These are phyloP conservation scores for Aspergillus avenaceus DNA, from an alignment of 495 filamentous ascomycete species.

Conservation along the genomic window DNA sequence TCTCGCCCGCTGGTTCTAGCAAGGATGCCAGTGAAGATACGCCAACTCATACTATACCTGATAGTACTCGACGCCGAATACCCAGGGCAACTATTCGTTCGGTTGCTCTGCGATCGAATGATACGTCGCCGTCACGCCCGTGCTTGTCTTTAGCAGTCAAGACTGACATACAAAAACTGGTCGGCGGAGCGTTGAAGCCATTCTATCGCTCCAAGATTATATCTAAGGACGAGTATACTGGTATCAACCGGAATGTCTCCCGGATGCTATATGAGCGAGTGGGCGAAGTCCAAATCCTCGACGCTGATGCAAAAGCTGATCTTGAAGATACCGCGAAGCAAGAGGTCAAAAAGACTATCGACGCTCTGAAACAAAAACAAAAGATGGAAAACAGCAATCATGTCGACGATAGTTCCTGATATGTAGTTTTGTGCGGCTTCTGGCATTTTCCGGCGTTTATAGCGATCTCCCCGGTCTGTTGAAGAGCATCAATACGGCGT, in stretches of 20 bases:
- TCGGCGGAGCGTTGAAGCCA: constrained; percentile 70
- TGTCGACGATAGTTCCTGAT: constrained; percentile 19
- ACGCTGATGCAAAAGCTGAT: constrained; percentile 51
- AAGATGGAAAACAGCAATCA: constrained; percentile 18
- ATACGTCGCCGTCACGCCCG: constrained; percentile 52
- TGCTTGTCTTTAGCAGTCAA: constrained; percentile 68
- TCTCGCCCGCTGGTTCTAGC: constrained; percentile 30
- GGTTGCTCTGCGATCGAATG: constrained; percentile 38
- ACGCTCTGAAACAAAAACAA: constrained; percentile 21
- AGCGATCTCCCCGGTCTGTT: constrained; percentile 8
- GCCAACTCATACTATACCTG: constrained; percentile 7
- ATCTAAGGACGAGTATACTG: constrained; percentile 77
- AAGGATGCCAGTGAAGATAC: constrained; percentile 12
- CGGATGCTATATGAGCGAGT: constrained; percentile 81
- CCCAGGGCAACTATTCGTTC: constrained; percentile 31
- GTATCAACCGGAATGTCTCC: constrained; percentile 80
- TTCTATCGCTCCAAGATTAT: constrained; percentile 65
- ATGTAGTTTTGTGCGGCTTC: not conserved
- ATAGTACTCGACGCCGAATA: constrained; percentile 25
- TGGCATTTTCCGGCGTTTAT: constrained; percentile 18
- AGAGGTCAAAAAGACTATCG: constrained; percentile 69
- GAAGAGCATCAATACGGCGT: constrained; percentile 15
- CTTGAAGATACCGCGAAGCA: constrained; percentile 68
- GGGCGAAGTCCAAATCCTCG: constrained; percentile 53
- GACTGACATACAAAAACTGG: constrained; percentile 75